Evolutionary conservation across 495 filamentous ascomycete species (phyloP).

Genomic region (Talaromyces thailandensis): DNA sequence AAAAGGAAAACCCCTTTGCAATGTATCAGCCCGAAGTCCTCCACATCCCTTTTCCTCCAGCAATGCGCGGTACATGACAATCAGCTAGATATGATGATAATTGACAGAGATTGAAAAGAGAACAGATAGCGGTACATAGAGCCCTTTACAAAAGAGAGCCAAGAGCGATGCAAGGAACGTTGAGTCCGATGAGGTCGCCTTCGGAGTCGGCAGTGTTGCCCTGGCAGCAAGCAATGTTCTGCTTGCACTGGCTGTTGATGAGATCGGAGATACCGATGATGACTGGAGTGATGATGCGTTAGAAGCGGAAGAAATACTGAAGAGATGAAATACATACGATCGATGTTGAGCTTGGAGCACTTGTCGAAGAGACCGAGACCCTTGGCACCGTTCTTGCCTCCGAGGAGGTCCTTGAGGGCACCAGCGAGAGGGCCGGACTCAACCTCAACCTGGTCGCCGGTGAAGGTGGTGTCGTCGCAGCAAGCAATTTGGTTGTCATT

Average conservation of each 20-base stretch:
- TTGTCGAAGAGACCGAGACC: slow-evolving; percentile 27
- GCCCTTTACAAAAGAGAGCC: slow-evolving; percentile 38
- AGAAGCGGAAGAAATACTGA: neutral
- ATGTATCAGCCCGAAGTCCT: neutral
- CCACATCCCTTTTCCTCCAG: neutral
- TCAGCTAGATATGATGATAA: neutral
- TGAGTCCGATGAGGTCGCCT: slow-evolving; percentile 32
- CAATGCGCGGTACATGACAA: slow-evolving; percentile 4
- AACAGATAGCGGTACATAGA: neutral
- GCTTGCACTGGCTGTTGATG: slow-evolving; percentile 43
- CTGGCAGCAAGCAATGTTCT: slow-evolving; percentile 45
- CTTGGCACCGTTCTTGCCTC: slow-evolving; percentile 24
- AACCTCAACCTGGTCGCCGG: slow-evolving; percentile 31
- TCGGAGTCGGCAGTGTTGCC: slow-evolving; percentile 29
- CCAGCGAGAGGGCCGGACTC: slow-evolving; percentile 21
- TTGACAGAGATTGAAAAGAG: slow-evolving; percentile 2
- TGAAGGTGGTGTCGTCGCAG: slow-evolving; percentile 37
- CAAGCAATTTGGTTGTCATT: slow-evolving; percentile 40
- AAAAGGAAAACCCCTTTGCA: neutral
- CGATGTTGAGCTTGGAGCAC: slow-evolving; percentile 30
- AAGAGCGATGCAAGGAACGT: slow-evolving; percentile 42
- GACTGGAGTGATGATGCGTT: slow-evolving; percentile 16
- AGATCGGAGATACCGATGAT: slow-evolving; percentile 32
- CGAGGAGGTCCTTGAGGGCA: slow-evolving; percentile 22
- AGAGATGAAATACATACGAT: slow-evolving; percentile 9